Evolutionary conservation across 192 early-diverging fungal genomes (phyloP), one percentile per base, ranked within the genome.

Genomic region (Backusella mclennaniae): DNA sequence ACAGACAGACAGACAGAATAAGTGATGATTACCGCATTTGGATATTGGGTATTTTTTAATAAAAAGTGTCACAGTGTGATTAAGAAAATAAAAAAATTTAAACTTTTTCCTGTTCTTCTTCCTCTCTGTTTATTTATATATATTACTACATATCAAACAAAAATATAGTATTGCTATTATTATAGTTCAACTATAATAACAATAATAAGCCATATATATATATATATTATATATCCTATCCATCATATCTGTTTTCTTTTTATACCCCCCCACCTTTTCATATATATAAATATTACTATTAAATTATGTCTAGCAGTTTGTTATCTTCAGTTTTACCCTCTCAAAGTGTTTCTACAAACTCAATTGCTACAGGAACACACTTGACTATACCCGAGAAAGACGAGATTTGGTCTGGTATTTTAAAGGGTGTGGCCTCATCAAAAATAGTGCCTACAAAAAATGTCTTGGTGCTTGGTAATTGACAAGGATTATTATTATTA

Each of bases 331-430:
- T 71, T 26, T 59, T 53, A 38, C 72, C 72, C 59, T 73, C 52
- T 38, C 72, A 67, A 31, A 75, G 73, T 42, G 38, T 44, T 17
- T 75, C 73, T 9, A 67, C 56, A 42, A 66, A 39, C 42, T 74
- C 63, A 31, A 44, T 66, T n/a, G 33, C 41, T 12, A 66, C 36
- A 42, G 23, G 23, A 39, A 41, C 33, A 14, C 72, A 74, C 38
- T 36, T 56, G 23, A 35, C 35, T 36, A 56, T 49, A 67, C 42
- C 71, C 67, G 77, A 74, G 59, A 77, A 78, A 73, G 82, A 83
- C 53, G 87, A 89, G 39, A 88, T 96, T 74, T 98, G 96, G 96
- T 89, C 90, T 67, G 86, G 92, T 35, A 92, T 96, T 56, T 86
- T 98, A 17, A 86, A 88, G 66, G 84, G 90, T 12, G 94, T 93